Evolutionary conservation across 2,329 filamentous ascomycete species (phyloP).

Genomic region (Cladosporium sp.): DNA sequence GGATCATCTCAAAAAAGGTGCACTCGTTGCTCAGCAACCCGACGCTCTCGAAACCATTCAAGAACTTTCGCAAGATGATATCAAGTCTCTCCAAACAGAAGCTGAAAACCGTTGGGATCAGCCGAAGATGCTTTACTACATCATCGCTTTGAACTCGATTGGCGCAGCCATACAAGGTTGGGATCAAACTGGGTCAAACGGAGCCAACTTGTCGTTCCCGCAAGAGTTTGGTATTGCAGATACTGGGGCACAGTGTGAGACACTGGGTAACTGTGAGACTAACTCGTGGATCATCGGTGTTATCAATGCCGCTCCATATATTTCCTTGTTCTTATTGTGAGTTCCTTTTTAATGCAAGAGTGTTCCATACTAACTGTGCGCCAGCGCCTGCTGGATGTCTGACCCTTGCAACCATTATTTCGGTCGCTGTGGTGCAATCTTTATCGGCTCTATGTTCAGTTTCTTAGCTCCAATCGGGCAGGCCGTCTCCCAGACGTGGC

Average conservation of each 20-base stretch:
- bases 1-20: slow-evolving; percentile 48
- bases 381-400: slow-evolving; percentile 38
- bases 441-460: slow-evolving; percentile 49
- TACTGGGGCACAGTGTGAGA: no score
- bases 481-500: slow-evolving; percentile 54
- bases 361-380: neutral
- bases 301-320: neutral
- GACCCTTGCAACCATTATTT: slow-evolving; percentile 35
- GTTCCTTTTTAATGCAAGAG: slow-evolving; percentile 35
- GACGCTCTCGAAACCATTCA: slow-evolving; percentile 45
- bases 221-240: slow-evolving; percentile 23
- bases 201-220: slow-evolving; percentile 51
- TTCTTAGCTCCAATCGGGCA: slow-evolving; percentile 66
- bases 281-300: slow-evolving; percentile 3
- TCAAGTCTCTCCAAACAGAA: slow-evolving; percentile 39
- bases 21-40: slow-evolving; percentile 50
- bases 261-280: no score
- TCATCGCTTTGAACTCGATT: slow-evolving; percentile 24
- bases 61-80: slow-evolving; percentile 44
- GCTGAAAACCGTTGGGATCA: slow-evolving; percentile 49
- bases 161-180: neutral
- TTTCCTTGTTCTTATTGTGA: no score
- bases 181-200: slow-evolving; percentile 38
- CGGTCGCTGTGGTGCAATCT: slow-evolving; percentile 34
- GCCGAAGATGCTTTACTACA: slow-evolving; percentile 46